Conservation (phyloP, 106 monocot species). For the Chionographis japonica region DNA sequence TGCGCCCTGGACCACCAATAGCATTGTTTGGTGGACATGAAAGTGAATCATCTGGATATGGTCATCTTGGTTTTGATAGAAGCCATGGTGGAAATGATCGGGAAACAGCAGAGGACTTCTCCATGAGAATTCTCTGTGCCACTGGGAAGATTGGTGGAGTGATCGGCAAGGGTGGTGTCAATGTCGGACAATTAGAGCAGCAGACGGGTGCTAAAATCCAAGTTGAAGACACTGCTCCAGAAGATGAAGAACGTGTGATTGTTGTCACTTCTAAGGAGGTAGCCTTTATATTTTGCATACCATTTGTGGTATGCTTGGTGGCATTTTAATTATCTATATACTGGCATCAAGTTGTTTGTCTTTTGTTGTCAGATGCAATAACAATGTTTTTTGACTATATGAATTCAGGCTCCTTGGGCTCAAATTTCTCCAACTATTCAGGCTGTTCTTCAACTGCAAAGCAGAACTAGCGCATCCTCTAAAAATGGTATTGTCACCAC, state of each 20-base stretch:
- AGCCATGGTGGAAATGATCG: slow-evolving; percentile 9
- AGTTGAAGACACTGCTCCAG: slow-evolving; percentile 46
- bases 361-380: not conserved
- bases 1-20: slow-evolving; percentile 23
- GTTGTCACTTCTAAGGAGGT: slow-evolving; percentile 66
- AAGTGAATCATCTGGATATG: slow-evolving; percentile 30
- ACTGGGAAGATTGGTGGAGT: slow-evolving; percentile 58
- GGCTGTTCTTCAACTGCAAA: slow-evolving; percentile 61
- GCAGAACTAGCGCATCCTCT: slow-evolving; percentile 27
- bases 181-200: slow-evolving; percentile 62
- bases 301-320: not conserved
- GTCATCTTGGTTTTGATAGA: slow-evolving; percentile 17
- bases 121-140: slow-evolving; percentile 57
- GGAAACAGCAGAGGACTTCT: slow-evolving; percentile 36
- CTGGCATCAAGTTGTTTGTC: not conserved
- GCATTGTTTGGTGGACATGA: slow-evolving; percentile 34
- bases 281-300: not conserved
- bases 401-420: slow-evolving; percentile 44
- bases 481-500: slow-evolving; percentile 50
- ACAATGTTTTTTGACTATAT: not conserved
- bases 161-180: slow-evolving; percentile 65
- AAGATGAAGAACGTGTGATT: slow-evolving; percentile 50
- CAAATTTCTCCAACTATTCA: slow-evolving; percentile 58
- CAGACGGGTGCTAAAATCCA: slow-evolving; percentile 63
- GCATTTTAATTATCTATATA: not conserved